Evolutionary conservation across 1,284 basidiomycete genomes (phyloP), one percentile per base, ranked within the genome.

Genomic region (Blastosporella zonata): DNA sequence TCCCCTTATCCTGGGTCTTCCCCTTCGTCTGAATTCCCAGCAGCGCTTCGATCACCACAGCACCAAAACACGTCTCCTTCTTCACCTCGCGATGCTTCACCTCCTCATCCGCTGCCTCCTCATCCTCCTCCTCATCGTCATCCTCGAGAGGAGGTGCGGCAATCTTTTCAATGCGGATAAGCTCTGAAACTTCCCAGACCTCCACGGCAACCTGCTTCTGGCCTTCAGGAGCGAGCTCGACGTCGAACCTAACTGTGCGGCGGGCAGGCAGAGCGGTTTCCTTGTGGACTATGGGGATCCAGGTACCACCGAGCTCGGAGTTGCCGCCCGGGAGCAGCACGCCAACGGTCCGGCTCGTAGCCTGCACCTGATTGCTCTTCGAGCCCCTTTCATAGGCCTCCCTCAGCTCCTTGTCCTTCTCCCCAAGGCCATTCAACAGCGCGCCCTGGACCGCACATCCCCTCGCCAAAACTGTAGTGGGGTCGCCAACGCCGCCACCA

Each of bases 401-500:
- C 36, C 72, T 64, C 18, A 86, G 66, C 53, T 86, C 78, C 22
- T 66, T 67, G 20, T 79, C 77, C 49, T 75, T 74, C 47, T 77
- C 74, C 2, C 69, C 66, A 51, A 64, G 62, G 23, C 70, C 67
- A 15, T 87, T 69, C 9, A 67, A 67, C 47, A 93, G 69, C 43
- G 82, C 78, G 4, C 93, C 93, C 67, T 98, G 93, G 34, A 94
- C 66, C 4, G 92, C 94, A 59, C 87, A 89, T 18, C 96, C 97
- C 35, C 92, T 76, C 6, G 94, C 89, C 22, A 99, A 80, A 47
- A 95, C 82, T 50, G 95, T 88, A 38, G 92, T 92, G 1, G 96
- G 90, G 67, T 98, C 94, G 40, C 83, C 75, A 52, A 80, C 60
- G 18, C 85, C 83, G 0, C 85, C 86, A 33, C 85, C 86, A 0